Evolutionary conservation across 2,329 filamentous ascomycete species (phyloP), one percentile per base, ranked within the genome.

Genomic region (Camillea tinctor): DNA sequence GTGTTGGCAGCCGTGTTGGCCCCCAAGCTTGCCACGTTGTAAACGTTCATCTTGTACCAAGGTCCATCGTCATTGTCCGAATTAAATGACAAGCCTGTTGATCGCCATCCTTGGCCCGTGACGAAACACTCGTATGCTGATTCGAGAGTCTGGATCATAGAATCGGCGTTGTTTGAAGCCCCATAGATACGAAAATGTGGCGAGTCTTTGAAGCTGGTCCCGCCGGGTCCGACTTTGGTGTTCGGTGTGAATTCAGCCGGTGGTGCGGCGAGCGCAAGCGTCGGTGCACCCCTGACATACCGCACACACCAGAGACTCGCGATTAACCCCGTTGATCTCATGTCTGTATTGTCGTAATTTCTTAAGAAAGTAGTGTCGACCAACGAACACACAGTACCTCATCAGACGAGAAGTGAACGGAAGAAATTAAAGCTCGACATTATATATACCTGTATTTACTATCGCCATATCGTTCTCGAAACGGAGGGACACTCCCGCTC

Each of bases 21-120:
- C 2, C 67, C 67, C 23, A 82, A 61, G 0, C 60, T 64, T 8
- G 65, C 68, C 21, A 81, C 76, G 1, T 73, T 68, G 68, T 81
- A 83, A 40, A 81, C 58, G 61, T 82, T 82, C 52, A 76, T 75
- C 69, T 83, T 83, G 64, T 75, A 76, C 61, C 68, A 80, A 0
- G 79, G 75, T 0, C 79, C 79, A 51, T 69, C 66, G 30, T 76
- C 73, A 9, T 67, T 64, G 1, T 66, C 69, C 1, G 71, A 65
- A 54, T 74, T 74, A 58, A 72, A 76, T 0, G 75, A 75, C 7
- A 77, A 67, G 11, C 76, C 77, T 0, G 77, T 68, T 0, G 77
- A 77, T 2, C 77, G 72, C 72, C 73, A 79, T 19, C 73, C 74
- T 2, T 78, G 70, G 0, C 68, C 71, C 23, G 64, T 69, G 1